Base-by-base conservation (phyloP, 345 rosid genomes). In the Eucalyptus camaldulensis region DNA sequence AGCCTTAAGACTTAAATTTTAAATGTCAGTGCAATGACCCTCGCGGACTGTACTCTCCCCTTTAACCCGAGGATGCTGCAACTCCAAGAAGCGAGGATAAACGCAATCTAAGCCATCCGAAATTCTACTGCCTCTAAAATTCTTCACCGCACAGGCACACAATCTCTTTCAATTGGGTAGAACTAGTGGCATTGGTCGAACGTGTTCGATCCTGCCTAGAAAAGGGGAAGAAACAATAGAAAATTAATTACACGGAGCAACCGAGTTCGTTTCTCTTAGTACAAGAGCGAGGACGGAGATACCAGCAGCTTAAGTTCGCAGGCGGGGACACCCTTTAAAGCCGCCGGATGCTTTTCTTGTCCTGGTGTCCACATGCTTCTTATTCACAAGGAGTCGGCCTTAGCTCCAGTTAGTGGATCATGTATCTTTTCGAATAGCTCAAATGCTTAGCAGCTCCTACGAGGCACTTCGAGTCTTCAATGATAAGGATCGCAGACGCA, bases 401-500 rank as follows among this genome's bases (percentile, higher is more conserved):
- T 37, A 10, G 27, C 45, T 19, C 45, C 27, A 40, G 25, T 72
- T 72, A 33, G 8, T 72, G 81, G 27, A 37, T n/a, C 80, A 86
- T 11, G 69, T 24, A 17, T 33, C 45, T 69, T 16, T 33, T 10
- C 13, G 3, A 33, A 69, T 69, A 69, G 80, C 80, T 69, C 33
- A 69, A 69, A 37, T 1, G 24, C 45, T 49, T 21, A 31, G 51
- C 19, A 69, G 19, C 31, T 87, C 58, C 65, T 37, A 53, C 44
- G 37, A 89, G 88, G 80, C 44, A 86, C 76, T 90, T 90, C 86
- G 90, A 93, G 88, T 94, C 83, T 40, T 72, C 45, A 5, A 72
- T 72, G 93, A 88, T 92, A 92, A 5, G 96, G 96, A 88, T 95
- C 95, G 86, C 98, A 97, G 27, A 96, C 93, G 45, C 98, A 97